phyloP scores from a whole-genome alignment of 495 filamentous ascomycete species.

The Penicillium cinerascens region DNA sequence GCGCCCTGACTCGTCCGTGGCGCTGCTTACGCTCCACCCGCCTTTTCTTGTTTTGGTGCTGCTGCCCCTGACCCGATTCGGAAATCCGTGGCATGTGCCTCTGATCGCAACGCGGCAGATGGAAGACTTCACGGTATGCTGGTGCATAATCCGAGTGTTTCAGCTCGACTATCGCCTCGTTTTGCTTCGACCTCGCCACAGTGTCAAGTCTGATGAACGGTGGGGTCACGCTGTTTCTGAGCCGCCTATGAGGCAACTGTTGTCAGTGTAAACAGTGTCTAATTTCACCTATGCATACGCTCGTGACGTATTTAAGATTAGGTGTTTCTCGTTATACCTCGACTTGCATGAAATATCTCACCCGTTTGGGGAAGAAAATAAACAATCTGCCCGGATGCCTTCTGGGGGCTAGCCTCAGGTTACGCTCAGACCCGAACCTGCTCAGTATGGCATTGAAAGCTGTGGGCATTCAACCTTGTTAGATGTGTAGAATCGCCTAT shows the following conservation, averaged over 20 bases:
- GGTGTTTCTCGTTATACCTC: background rate
- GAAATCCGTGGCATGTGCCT: background rate
- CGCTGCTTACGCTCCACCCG: background rate
- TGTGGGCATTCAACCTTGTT: too few relatives aligned
- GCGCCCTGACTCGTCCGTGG: conserved; percentile 3
- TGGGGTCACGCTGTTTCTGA: background rate
- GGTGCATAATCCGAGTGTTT: background rate
- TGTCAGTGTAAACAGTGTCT: background rate
- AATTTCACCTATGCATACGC: background rate
- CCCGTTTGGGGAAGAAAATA: background rate
- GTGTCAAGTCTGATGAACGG: background rate
- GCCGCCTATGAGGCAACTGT: background rate
- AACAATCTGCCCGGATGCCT: background rate
- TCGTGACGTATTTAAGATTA: background rate
- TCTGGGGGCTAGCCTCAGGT: background rate
- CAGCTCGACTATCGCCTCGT: background rate
- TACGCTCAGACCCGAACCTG: background rate
- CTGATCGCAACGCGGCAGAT: background rate
- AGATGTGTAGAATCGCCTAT: too few relatives aligned
- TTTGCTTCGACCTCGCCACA: background rate
- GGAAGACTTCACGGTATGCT: background rate
- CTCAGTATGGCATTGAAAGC: background rate
- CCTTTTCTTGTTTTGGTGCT: conserved; percentile 6
- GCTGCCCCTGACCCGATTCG: background rate
- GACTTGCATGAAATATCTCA: background rate